Evolutionary conservation across 306 rosid genomes (phyloP), one percentile per base, ranked within the genome.

Genomic region (Mucuna pruriens): DNA sequence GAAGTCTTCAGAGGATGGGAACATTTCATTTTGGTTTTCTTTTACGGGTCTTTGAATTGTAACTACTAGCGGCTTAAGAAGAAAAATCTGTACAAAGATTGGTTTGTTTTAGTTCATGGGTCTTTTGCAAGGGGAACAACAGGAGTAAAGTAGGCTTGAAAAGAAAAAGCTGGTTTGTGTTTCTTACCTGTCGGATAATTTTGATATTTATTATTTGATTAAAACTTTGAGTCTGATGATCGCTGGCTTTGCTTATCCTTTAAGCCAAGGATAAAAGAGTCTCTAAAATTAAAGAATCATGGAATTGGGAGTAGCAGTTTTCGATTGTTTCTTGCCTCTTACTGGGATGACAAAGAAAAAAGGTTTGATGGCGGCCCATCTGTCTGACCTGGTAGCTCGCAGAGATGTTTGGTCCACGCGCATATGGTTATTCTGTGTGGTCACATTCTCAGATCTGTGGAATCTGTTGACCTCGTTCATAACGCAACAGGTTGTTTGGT

Each of bases 21-120:
- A 68, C 4, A 11, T 71, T 83, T 76, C 82, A 69, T 22, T 55
- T 78, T 73, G 46, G 52, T 77, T 74, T 73, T 71, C 34, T 77
- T 33, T 44, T 77, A 40, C 10, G 78, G 86, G 81, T 83, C 78
- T 73, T 71, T 61, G 61, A 81, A 83, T 38, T 66, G 44, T 71
- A 84, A 49, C 84, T 78, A 75, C 31, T 76, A 75, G 46, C 83
- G 84, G 84, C 87, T 80, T 83, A 51, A 72, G 75, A 55, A 78
- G 46, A 70, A 38, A 85, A 76, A 86, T 75, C 19, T 92, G 94
- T 89, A 88, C 80, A 89, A 83, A 75, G 54, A 40, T 73, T 77
- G 84, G 88, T 76, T 81, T 79, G 46, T 75, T 80, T 74, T 61
- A 13, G 46, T 63, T 52, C 1, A 38, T 55, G 74, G 57, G 45